Conservation (phyloP, 768 basidiomycete genomes). For the Serendipita indica region DNA sequence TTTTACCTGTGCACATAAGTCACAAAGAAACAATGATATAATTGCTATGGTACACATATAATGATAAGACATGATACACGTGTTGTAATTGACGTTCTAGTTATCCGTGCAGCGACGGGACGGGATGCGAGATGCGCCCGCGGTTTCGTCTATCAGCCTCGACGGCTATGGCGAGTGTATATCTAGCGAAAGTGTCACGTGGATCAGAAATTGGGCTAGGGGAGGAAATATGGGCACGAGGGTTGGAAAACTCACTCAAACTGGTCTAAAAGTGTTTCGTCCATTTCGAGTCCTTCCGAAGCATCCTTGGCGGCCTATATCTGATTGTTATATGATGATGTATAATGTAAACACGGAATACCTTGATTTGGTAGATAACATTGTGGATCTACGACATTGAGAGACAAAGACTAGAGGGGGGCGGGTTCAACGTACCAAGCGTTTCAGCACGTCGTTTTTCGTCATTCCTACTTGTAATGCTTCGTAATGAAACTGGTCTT, state of each 20-base stretch:
- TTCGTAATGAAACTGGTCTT: not conserved
- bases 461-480: not conserved
- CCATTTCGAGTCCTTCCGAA: not conserved
- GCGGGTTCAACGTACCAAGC: not conserved
- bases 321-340: not conserved
- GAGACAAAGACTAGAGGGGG: not conserved
- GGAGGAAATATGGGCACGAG: not conserved
- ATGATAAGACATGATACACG: too few species aligned
- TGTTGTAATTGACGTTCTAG: too few species aligned
- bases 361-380: not conserved
- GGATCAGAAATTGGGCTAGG: not conserved
- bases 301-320: not conserved
- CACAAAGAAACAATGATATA: too few species aligned
- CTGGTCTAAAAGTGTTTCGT: not conserved
- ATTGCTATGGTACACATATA: too few species aligned
- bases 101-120: too few species aligned
- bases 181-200: not conserved
- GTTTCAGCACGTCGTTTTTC: not conserved
- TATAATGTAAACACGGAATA: not conserved
- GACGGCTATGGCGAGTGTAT: not conserved
- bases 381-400: not conserved
- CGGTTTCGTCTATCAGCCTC: constrained; percentile 2
- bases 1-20: too few species aligned
- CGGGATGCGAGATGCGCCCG: not conserved
- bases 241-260: not conserved